These are phyloP conservation scores for Iris pallida DNA, from an alignment of 116 monocot genomes.

Conservation along the genomic window DNA sequence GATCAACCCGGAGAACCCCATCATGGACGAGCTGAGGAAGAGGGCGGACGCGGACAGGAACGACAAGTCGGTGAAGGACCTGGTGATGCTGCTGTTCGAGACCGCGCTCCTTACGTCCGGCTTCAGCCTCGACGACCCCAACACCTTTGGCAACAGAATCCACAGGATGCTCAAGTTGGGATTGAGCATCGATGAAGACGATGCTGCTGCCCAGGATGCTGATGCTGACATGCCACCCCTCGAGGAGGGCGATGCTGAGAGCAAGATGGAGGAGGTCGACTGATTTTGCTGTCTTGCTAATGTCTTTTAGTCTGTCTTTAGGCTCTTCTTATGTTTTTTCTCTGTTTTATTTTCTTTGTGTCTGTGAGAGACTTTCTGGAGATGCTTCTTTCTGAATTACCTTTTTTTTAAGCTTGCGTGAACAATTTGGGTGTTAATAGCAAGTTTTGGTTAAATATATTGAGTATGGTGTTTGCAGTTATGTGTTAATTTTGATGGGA, in stretches of 20 bases:
- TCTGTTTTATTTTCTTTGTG: neutral
- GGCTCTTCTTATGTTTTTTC: neutral
- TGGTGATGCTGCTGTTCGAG: constrained; percentile 43
- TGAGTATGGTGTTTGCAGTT: too few species aligned
- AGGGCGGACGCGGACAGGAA: constrained; percentile 55
- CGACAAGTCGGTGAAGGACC: constrained; percentile 54
- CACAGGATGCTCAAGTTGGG: constrained; percentile 55
- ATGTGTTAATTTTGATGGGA: too few species aligned
- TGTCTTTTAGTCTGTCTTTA: neutral
- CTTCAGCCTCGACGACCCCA: constrained; percentile 53
- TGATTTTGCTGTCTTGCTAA: constrained; percentile 5
- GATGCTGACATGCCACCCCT: constrained; percentile 49
- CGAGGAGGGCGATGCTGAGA: constrained; percentile 40
- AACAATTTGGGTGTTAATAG: too few species aligned
- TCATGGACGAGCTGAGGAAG: constrained; percentile 54
- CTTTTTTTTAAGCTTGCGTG: too few species aligned
- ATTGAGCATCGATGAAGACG: constrained; percentile 49
- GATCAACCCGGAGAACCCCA: constrained; percentile 50
- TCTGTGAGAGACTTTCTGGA: neutral
- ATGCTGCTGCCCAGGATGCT: constrained; percentile 17
- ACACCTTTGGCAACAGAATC: constrained; percentile 52
- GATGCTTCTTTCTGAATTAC: too few species aligned
- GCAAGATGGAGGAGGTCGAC: constrained; percentile 62
- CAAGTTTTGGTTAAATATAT: too few species aligned
- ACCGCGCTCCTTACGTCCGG: constrained; percentile 45